phyloP scores from a whole-genome alignment of 129 eudicot species.

The Ambrosia artemisiifolia region DNA sequence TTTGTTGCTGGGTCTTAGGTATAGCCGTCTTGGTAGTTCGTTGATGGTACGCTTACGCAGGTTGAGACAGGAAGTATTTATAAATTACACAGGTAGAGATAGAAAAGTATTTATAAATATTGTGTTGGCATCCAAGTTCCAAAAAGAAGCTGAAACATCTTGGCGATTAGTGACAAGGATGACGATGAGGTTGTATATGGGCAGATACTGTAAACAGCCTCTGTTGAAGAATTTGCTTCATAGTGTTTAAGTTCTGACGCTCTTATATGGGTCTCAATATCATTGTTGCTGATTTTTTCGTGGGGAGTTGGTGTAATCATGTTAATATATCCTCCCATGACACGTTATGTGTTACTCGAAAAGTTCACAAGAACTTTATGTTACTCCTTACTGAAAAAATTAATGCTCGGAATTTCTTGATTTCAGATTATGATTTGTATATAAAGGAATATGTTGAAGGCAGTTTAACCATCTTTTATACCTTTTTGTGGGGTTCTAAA shows the following conservation, averaged over 20 bases:
- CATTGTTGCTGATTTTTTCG: slow-evolving; percentile 68
- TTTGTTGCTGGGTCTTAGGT: no score
- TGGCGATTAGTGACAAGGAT: slow-evolving; percentile 53
- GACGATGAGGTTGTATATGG: slow-evolving; percentile 25
- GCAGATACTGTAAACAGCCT: slow-evolving; percentile 54
- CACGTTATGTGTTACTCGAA: slow-evolving; percentile 66
- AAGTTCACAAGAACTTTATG: slow-evolving; percentile 66
- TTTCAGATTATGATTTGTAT: neutral
- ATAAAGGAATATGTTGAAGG: slow-evolving; percentile 1
- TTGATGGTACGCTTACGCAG: no score
- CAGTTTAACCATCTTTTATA: slow-evolving; percentile 52
- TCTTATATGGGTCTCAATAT: slow-evolving; percentile 71
- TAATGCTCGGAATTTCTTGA: neutral
- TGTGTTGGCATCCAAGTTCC: no score
- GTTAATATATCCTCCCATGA: slow-evolving; percentile 65
- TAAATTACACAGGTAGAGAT: no score
- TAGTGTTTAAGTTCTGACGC: slow-evolving; percentile 56
- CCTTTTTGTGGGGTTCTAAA: slow-evolving; percentile 10
- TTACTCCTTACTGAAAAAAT: slow-evolving; percentile 52
- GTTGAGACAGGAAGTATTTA: no score
- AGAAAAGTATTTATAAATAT: no score
- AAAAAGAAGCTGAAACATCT: no score
- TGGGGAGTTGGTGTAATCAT: slow-evolving; percentile 75
- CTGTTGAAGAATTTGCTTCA: slow-evolving; percentile 60
- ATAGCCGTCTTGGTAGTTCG: no score